These are phyloP conservation scores for Lactarius trivialis DNA, from an alignment of 768 basidiomycete species.

Conservation along the genomic window DNA sequence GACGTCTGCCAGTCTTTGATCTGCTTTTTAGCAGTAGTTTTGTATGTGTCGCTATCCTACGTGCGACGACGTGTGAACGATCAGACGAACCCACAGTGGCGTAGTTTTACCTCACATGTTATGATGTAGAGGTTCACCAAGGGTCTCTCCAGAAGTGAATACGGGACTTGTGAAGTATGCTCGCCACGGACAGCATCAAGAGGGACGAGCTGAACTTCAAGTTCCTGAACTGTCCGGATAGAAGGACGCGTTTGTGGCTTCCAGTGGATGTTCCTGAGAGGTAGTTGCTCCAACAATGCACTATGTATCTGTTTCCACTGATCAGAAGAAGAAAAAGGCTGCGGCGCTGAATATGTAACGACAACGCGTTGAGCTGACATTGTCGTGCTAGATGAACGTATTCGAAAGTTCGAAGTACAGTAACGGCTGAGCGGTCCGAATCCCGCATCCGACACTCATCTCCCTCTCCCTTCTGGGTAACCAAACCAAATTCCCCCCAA, in stretches of 20 bases:
- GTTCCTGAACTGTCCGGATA: conserved; percentile 81
- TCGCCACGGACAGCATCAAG: conserved; percentile 67
- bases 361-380: conserved; percentile 48
- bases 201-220: conserved; percentile 68
- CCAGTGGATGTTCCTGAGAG: conserved; percentile 91
- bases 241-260: conserved; percentile 64
- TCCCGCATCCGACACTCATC: neutral
- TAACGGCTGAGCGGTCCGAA: neutral
- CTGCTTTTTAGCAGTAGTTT: conserved; percentile 67
- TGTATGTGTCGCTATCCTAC: conserved; percentile 71
- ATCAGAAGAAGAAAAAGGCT: conserved; percentile 57
- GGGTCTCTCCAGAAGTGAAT: conserved; percentile 77
- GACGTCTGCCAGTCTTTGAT: conserved; percentile 87
- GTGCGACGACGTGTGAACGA: conserved; percentile 11
- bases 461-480: conserved; percentile 22
- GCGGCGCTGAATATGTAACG: conserved; percentile 62
- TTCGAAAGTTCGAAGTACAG: neutral
- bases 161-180: conserved; percentile 66
- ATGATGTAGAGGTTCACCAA: conserved; percentile 82
- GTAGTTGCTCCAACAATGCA: conserved; percentile 64
- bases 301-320: conserved; percentile 66
- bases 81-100: conserved; percentile 15
- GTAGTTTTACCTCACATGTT: conserved; percentile 68
- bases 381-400: neutral
- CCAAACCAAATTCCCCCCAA: conserved; percentile 52